phyloP scores from a whole-genome alignment of 768 basidiomycete genomes.

The Tephrocybe sp. region DNA sequence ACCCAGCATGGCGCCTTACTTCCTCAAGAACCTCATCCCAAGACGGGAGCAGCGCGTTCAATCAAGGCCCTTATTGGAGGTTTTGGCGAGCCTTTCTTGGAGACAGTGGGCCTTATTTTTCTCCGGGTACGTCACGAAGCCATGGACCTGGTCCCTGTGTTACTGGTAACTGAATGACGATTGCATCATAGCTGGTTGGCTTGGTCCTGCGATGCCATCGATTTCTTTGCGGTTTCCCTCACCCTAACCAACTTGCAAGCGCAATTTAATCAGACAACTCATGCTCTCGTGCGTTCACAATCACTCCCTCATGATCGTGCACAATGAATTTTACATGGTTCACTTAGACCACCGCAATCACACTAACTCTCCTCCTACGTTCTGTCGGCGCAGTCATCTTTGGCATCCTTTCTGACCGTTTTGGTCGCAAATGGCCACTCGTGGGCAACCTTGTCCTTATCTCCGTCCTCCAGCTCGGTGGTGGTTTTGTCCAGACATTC shows the following conservation, averaged over 20 bases:
- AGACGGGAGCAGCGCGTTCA: conserved; percentile 36
- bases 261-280: conserved; percentile 43
- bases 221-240: conserved; percentile 79
- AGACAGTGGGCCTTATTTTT: conserved; percentile 59
- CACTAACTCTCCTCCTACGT: conserved; percentile 90
- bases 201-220: conserved; percentile 85
- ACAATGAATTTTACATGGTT: background rate
- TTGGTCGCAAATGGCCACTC: conserved; percentile 92
- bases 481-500: conserved; percentile 79
- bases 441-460: conserved; percentile 73
- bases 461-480: conserved; percentile 69
- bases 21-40: conserved; percentile 45
- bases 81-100: conserved; percentile 41
- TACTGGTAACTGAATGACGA: too few relatives aligned
- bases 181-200: conserved; percentile 61
- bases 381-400: conserved; percentile 78
- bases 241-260: conserved; percentile 42
- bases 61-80: conserved; percentile 39
- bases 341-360: conserved; percentile 72
- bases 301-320: background rate
- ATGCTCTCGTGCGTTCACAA: conserved; percentile 37
- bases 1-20: conserved; percentile 45
- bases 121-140: conserved; percentile 44
- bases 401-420: conserved; percentile 84
- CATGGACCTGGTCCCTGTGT: background rate